Base-by-base conservation (phyloP, 2,329 filamentous ascomycete genomes). In the Hypomyces rosellus region DNA sequence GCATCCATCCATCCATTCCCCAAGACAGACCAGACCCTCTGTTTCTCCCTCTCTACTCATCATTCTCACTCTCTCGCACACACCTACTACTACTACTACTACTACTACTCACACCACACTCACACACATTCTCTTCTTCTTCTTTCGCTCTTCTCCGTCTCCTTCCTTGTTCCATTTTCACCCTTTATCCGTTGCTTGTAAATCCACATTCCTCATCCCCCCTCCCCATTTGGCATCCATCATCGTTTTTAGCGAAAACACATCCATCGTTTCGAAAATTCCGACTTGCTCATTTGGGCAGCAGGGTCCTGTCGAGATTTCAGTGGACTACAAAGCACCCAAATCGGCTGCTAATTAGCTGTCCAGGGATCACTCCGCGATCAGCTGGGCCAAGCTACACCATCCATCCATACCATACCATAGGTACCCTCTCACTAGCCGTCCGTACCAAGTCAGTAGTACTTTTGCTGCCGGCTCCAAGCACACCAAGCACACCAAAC, bases 381-480 rank as follows among this genome's bases (percentile, higher is more conserved):
- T 64, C 63, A 65, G 61, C 64, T 63, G 60, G 61, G 60, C 64
- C 57, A 57, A 65, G 60, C 61, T 58, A 63, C 60, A n/a, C 14
- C 36, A 16, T n/a, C 12, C 15, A 38, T 15, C 15, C 36, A 6
- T 2, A 38, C 37, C n/a, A 39, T 55, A 55, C 61, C 60, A 15
- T 25, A 25, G 18, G 42, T 25, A 30, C 37, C 37, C 37, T 18
- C n/a, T 30, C 16, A 16, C 11, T 22, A 18, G 14, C 39, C n/a
- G 15, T 45, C 20, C 42, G 12, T 22, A 9, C 15, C 20, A 15
- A 25, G 42, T 33, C 40, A 40, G 40, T 45, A 48, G 34, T 22
- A 18, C 45, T 34, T 15, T 4, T 37, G 30, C 30, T 20, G 44
- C 44, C 44, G 18, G 15, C 44, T n/a, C n/a, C 43, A 12, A 14